Evolutionary conservation across 2,329 filamentous ascomycete genomes (phyloP), one percentile per base, ranked within the genome.

Genomic region (Arachnopeziza araneosa): DNA sequence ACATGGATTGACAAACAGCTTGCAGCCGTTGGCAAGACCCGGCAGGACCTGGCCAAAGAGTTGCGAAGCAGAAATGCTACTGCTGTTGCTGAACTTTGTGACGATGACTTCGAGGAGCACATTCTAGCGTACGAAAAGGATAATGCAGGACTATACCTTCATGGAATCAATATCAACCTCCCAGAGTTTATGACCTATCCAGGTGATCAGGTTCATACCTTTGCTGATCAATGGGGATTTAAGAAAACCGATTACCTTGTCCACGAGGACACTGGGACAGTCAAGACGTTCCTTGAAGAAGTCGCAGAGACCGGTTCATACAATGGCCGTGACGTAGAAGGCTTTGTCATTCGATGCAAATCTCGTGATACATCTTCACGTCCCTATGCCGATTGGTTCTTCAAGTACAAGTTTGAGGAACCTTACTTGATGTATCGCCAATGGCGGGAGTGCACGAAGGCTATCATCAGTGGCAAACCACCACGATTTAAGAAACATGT

Each of bases 401-500:
- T 99, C 86, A 99, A 99, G 76, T 99, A 93, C 83, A 99, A 99
- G 77, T 99, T 99, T 62, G 95, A 99, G 71, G 95, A 99, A 76
- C 95, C 95, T 0, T 99, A 99, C 72, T 79, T 99, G 62, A 96
- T 99, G 91, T 99, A 98, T 76, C 87, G 95, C 24, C 95, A 99
- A 77, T 99, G 95, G 95, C 87, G 95, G 63, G 95, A 99, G 77
- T 96, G 90, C 72, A 99, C 95, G 50, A 98, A 96, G 74, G 83
- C 90, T 5, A 76, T 98, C 60, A 97, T 99, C 66, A 71, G 81
- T 1, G 89, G 89, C 17, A 89, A 84, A 67, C 76, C 84, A 49
- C 91, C 93, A 12, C 89, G 82, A 65, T 89, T 84, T 77, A 93
- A 86, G 77, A 98, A 98, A 75, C 95, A 99, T 74, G 78, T 84